Base-by-base conservation (phyloP, 345 rosid species). In the Rhodamnia argentea region DNA sequence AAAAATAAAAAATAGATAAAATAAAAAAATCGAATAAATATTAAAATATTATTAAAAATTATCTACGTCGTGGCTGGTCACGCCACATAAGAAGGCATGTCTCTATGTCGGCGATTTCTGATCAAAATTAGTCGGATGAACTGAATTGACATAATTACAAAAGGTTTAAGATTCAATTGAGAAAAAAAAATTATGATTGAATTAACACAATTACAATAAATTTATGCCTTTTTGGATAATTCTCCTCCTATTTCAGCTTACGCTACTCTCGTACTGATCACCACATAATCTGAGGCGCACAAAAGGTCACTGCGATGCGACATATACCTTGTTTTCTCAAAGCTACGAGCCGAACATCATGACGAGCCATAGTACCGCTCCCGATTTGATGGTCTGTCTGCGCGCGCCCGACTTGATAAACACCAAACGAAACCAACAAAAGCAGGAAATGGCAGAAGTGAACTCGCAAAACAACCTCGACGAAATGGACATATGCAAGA, bases 401-500 rank as follows among this genome's bases (percentile, higher is more conserved):
- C 1, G 47, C 44, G 81, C 24, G 26, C 47, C 4, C 44, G 81
- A 37, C 81, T 40, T 70, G 81, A 14, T 37, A 18, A 20, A 70
- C 47, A 37, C 81, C 81, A 70, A 70, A 70, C 81, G 24, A 70
- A 70, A 70, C 81, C 81, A 70, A 70, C 81, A 37, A 70, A 70
- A 37, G 81, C 81, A 70, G 81, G 81, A 37, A 37, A 40, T 50
- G 78, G 74, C 47, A 55, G 24, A 59, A 51, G 85, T 27, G 81
- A 18, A 70, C 10, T 37, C 81, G 47, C 81, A 32, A 70, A 70
- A 70, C 85, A 42, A 76, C 85, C 83, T 84, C 55, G 76, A 55
- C 55, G 82, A 75, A 55, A 83, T 78, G 84, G 85, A 22, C 82
- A 54, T 20, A 62, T 42, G 37, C 83, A 60, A 88, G 47, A 37